phyloP scores from a whole-genome alignment of 768 basidiomycete species.

The Cyclocybe cylindracea region DNA sequence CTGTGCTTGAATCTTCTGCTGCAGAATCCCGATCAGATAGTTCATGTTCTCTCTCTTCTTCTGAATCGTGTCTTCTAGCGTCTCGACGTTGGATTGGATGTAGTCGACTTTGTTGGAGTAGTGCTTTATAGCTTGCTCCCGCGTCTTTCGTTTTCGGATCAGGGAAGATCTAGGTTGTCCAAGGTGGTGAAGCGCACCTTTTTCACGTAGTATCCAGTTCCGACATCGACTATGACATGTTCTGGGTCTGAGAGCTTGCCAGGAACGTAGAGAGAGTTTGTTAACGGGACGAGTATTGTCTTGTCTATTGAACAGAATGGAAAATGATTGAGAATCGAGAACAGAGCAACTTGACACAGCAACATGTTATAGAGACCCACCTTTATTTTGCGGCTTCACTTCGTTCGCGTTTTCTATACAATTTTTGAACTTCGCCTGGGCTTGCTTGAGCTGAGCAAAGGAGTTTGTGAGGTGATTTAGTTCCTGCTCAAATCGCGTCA shows the following conservation, averaged over 20 bases:
- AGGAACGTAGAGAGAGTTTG: conserved; percentile 93
- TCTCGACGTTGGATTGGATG: conserved; percentile 81
- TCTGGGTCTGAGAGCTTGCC: conserved; percentile 83
- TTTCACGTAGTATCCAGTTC: conserved; percentile 95
- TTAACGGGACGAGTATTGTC: conserved; percentile 88
- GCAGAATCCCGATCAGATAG: conserved; percentile 71
- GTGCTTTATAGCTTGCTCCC: conserved; percentile 76
- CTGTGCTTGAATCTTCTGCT: conserved; percentile 51
- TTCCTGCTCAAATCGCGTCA: conserved; percentile 60
- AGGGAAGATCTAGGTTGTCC: neutral
- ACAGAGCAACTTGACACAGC: too few species aligned
- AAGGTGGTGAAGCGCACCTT: conserved; percentile 58
- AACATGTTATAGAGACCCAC: conserved; percentile 36
- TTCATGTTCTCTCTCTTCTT: conserved; percentile 91
- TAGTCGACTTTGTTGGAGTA: conserved; percentile 82
- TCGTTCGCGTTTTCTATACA: conserved; percentile 83
- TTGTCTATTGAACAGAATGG: conserved; percentile 53
- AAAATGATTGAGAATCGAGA: neutral
- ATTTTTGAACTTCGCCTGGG: conserved; percentile 87
- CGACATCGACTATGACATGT: conserved; percentile 92
- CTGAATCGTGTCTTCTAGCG: conserved; percentile 84
- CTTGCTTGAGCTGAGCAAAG: conserved; percentile 89
- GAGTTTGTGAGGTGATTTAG: conserved; percentile 89
- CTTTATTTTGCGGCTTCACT: conserved; percentile 68
- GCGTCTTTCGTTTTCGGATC: conserved; percentile 51